Conservation (phyloP, 495 filamentous ascomycete species). For the Geopyxis carbonaria region DNA sequence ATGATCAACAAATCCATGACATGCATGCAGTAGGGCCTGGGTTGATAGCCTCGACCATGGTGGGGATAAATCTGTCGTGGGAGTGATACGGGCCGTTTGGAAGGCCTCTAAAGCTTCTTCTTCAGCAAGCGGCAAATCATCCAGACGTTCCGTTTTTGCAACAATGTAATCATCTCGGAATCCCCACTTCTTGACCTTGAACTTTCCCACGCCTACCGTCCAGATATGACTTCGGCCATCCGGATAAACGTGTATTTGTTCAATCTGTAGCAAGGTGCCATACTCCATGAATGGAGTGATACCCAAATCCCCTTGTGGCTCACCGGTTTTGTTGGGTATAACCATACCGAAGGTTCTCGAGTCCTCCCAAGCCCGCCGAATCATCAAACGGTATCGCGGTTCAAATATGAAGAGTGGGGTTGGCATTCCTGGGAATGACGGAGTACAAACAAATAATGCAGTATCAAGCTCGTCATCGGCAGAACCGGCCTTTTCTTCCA, state of each 20-base stretch:
- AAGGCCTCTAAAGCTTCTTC: constrained; percentile 44
- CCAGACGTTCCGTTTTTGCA: constrained; percentile 52
- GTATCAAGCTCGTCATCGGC: constrained; percentile 40
- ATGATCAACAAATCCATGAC: constrained; percentile 46
- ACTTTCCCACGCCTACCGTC: constrained; percentile 56
- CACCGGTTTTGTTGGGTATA: constrained; percentile 42
- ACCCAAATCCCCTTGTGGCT: constrained; percentile 42
- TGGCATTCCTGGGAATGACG: constrained; percentile 66
- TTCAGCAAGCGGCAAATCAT: constrained; percentile 63
- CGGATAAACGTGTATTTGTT: constrained; percentile 50
- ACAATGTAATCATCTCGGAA: constrained; percentile 61
- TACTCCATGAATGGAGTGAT: constrained; percentile 44
- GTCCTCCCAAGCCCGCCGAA: constrained; percentile 56
- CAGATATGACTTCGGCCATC: constrained; percentile 71
- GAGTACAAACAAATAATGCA: constrained; percentile 65
- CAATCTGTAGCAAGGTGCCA: constrained; percentile 61
- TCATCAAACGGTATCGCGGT: constrained; percentile 75
- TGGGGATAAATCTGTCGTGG: constrained; percentile 27
- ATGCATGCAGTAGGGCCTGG: constrained; percentile 43
- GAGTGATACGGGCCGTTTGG: constrained; percentile 12
- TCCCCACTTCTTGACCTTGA: constrained; percentile 47
- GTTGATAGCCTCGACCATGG: constrained; percentile 45
- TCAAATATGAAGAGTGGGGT: constrained; percentile 85
- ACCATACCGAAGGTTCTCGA: constrained; percentile 72
- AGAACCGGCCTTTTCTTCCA: constrained; percentile 33